Evolutionary conservation across 495 filamentous ascomycete genomes (phyloP).

Genomic region (Hyaloscypha variabilis): DNA sequence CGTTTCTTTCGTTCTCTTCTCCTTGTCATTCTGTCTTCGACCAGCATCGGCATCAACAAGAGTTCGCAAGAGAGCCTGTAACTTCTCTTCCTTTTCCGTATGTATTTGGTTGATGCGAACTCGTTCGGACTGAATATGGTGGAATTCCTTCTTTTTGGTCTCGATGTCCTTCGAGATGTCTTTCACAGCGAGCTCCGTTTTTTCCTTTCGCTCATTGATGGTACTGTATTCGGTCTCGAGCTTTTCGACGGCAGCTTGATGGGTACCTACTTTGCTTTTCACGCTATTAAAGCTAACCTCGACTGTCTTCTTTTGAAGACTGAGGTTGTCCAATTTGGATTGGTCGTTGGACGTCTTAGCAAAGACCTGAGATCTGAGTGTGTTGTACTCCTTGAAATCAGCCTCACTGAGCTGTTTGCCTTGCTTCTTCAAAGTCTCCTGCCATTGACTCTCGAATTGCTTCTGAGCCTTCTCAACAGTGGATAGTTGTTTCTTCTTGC

Average conservation of each 20-base stretch:
- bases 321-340: slow-evolving; percentile 79
- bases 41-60: slow-evolving; percentile 82
- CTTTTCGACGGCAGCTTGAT: slow-evolving; percentile 71
- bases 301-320: slow-evolving; percentile 85
- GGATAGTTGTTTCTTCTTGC: slow-evolving; percentile 75
- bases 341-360: slow-evolving; percentile 81
- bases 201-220: slow-evolving; percentile 67
- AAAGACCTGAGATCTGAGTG: slow-evolving; percentile 83
- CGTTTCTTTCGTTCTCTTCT: slow-evolving; percentile 73
- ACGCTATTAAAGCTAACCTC: slow-evolving; percentile 85
- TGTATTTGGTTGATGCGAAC: slow-evolving; percentile 74
- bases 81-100: slow-evolving; percentile 89
- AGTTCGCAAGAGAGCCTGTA: slow-evolving; percentile 76
- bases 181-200: slow-evolving; percentile 61
- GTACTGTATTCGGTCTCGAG: slow-evolving; percentile 71
- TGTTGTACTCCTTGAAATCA: slow-evolving; percentile 89
- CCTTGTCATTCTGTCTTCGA: slow-evolving; percentile 80
- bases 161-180: slow-evolving; percentile 77
- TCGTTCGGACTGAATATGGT: slow-evolving; percentile 82
- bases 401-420: slow-evolving; percentile 83
- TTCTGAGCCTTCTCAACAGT: slow-evolving; percentile 89
- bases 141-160: slow-evolving; percentile 86
- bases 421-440: slow-evolving; percentile 78
- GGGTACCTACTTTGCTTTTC: slow-evolving; percentile 79
- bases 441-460: slow-evolving; percentile 86